A percentile compares a stretch with the other conserved stretches of the same genome.
Evolutionary conservation across 805 yeast species (phyloP).

Genomic region (Metschnikowia proteae): DNA sequence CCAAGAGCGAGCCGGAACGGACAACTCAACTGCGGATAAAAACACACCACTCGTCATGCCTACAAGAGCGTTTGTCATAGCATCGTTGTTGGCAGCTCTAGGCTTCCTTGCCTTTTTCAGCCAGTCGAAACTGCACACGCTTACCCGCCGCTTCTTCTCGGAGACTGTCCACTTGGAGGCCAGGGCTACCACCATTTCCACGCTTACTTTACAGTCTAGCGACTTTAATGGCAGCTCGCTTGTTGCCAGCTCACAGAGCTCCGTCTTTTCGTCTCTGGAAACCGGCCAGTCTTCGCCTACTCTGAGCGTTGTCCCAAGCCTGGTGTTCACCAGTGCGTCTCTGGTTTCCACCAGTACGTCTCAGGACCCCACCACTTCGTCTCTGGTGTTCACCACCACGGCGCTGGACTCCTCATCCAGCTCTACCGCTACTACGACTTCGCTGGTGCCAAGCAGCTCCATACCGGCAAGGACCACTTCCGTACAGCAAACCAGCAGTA

Average conservation of each 20-base stretch:
- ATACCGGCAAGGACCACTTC: too few relatives aligned
- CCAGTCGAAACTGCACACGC: neutral
- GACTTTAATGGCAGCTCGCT: neutral
- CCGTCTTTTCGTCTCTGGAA: neutral
- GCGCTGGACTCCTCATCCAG: neutral
- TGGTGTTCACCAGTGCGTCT: neutral
- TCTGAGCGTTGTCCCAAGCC: neutral
- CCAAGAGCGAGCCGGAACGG: too few relatives aligned
- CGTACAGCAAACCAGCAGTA: neutral
- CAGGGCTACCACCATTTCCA: neutral
- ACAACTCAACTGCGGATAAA: too few relatives aligned
- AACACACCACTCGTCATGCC: neutral
- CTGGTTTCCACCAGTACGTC: neutral
- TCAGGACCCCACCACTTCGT: neutral
- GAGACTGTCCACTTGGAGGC: conserved; percentile 3
- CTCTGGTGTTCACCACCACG: too few relatives aligned
- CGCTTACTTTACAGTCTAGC: neutral
- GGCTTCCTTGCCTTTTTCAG: neutral
- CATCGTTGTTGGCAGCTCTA: neutral
- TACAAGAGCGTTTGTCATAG: neutral
- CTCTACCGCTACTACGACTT: neutral
- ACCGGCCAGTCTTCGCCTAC: neutral
- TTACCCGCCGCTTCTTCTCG: neutral
- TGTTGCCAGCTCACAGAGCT: neutral
- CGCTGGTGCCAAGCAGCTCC: too few relatives aligned